phyloP scores from a whole-genome alignment of 2,329 filamentous ascomycete genomes.

The Penicillium fuscoglaucum region DNA sequence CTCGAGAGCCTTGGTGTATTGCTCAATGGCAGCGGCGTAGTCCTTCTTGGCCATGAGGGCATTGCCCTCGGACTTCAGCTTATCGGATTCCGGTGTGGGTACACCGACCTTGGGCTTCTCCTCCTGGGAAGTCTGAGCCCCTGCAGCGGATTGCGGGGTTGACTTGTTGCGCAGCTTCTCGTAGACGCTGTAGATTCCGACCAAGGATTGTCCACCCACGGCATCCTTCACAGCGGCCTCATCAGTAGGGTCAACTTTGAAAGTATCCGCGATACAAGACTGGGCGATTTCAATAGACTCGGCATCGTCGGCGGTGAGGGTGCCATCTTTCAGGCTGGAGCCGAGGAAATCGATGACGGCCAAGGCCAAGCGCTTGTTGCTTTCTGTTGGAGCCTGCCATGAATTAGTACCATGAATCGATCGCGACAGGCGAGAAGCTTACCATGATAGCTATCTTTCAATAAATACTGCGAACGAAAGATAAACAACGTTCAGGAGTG shows the following conservation, averaged over 20 bases:
- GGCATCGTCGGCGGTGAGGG: constrained; percentile 79
- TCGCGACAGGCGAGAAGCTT: background rate
- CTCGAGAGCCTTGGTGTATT: constrained; percentile 83
- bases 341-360: constrained; percentile 95
- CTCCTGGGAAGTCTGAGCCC: constrained; percentile 41
- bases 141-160: constrained; percentile 46
- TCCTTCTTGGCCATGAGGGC: constrained; percentile 94
- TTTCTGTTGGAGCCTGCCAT: constrained; percentile 48
- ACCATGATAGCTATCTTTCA: constrained; percentile 23
- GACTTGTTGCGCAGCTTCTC: constrained; percentile 82
- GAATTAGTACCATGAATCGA: background rate
- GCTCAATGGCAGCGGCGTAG: constrained; percentile 75
- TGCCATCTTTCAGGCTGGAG: constrained; percentile 82
- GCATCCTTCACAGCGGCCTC: constrained; percentile 71
- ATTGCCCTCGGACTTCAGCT: constrained; percentile 87
- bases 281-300: constrained; percentile 93
- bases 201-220: constrained; percentile 80
- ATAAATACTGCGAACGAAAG: background rate
- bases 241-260: constrained; percentile 88
- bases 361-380: constrained; percentile 87
- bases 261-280: constrained; percentile 92
- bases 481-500: constrained; percentile 14
- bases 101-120: constrained; percentile 39
- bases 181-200: constrained; percentile 92
- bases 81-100: constrained; percentile 71